Evolutionary conservation across 345 rosid genomes (phyloP).

Genomic region (Eucalyptus pauciflora): DNA sequence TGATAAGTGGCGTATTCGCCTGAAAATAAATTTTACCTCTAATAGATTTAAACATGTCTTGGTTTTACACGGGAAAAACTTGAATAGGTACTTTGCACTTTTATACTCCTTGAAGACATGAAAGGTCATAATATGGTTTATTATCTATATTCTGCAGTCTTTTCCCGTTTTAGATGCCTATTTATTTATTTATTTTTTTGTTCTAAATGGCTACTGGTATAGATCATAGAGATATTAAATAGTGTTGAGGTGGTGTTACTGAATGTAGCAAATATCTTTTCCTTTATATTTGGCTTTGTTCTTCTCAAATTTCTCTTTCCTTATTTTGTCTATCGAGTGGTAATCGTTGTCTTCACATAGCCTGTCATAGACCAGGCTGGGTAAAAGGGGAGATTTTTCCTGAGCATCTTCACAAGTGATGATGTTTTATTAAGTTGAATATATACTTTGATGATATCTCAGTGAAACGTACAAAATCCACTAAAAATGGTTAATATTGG

Average conservation of each 20-base stretch:
- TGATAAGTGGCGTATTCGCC: neutral
- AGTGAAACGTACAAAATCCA: neutral
- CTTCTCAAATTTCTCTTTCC: neutral
- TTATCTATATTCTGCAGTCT: neutral
- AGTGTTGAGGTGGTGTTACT: neutral
- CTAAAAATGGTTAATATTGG: neutral
- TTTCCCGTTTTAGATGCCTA: neutral
- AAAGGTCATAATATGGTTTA: neutral
- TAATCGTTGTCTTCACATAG: neutral
- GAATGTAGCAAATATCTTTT: neutral
- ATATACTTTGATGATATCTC: neutral
- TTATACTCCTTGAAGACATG: neutral
- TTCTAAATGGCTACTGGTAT: neutral
- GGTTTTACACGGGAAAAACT: neutral
- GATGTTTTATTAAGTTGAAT: neutral
- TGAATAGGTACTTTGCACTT: neutral
- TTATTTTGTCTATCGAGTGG: neutral
- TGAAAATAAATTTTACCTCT: neutral
- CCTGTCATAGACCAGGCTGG: neutral
- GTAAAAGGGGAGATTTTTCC: neutral
- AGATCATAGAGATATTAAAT: neutral
- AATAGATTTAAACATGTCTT: neutral
- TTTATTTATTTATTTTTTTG: neutral
- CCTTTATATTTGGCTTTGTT: neutral
- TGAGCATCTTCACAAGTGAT: neutral